Base-by-base conservation (phyloP, 306 rosid genomes). In the Argentina anserina region DNA sequence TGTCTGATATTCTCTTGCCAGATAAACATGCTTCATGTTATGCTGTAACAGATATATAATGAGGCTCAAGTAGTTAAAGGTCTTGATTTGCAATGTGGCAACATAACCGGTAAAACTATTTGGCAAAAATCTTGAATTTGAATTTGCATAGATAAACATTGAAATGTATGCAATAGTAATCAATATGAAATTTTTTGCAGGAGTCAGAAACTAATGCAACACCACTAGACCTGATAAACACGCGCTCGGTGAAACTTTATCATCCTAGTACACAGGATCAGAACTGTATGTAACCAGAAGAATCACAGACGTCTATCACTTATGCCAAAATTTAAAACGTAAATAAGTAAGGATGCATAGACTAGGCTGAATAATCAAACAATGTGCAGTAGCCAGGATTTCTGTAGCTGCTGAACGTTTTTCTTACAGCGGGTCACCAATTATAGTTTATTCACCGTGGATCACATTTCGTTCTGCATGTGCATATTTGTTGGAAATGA, bases 151-250 rank as follows among this genome's bases (percentile, higher is more conserved):
- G 1, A 33, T 21, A 8, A n/a, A 53, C 20, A 28, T 12, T 26
- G 36, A 26, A 18, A 43, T 43, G 13, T 55, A 13, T 26, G 5
- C 6, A 53, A 21, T 58, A 58, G 36, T 49, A 39, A 11, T 65
- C 18, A 36, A 12, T 37, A 5, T n/a, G 26, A 64, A 41, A 14
- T 53, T 21, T 21, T 15, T 71, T 49, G 73, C 96, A 92, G 98
- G 89, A 80, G 3, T 84, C 91, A 0, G 33, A 66, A 0, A 26
- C 74, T n/a, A 92, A 92, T 79, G 89, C 97, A 17, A 88, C 97
- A 45, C 97, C 98, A 43, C 6, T 88, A 39, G 92, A 92, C 49
- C 84, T 77, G 41, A 2, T 65, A 69, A 84, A 92, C 61, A 56
- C 73, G 25, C 88, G 97, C 23, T 4, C 33, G 18, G 85, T 90